phyloP scores from a whole-genome alignment of 192 early-diverging fungal species.

The Coemansia guatemalensis region DNA sequence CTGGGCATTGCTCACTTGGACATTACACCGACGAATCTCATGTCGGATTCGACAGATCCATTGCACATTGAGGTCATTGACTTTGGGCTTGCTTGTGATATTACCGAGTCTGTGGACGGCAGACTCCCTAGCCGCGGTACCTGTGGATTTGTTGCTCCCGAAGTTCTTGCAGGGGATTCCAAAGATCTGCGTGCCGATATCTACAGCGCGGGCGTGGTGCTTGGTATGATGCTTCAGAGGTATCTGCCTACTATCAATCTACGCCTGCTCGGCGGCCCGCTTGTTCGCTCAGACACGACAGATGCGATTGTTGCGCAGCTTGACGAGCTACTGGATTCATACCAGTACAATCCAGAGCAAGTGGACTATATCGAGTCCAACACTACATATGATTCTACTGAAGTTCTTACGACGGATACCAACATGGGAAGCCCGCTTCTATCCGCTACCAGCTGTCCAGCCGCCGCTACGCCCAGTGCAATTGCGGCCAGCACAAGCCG shows the following conservation, averaged over 20 bases:
- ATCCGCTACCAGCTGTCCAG: conserved; percentile 6
- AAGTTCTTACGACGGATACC: not conserved
- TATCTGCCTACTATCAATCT: conserved; percentile 64
- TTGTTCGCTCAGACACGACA: conserved; percentile 67
- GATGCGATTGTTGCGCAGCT: conserved; percentile 56
- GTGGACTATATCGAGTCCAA: conserved; percentile 34
- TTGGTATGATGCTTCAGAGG: conserved; percentile 74
- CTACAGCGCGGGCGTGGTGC: conserved; percentile 66
- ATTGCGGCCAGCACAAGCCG: not conserved
- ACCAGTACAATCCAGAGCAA: conserved; percentile 31
- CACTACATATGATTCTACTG: conserved; percentile 11
- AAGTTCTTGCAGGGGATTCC: conserved; percentile 48
- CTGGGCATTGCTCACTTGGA: conserved; percentile 68
- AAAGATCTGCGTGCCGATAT: conserved; percentile 59
- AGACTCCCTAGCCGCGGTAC: conserved; percentile 67
- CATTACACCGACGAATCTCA: conserved; percentile 64
- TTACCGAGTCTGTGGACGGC: conserved; percentile 16
- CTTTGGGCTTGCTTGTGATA: conserved; percentile 68
- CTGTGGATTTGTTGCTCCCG: conserved; percentile 72
- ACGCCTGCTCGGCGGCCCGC: conserved; percentile 67
- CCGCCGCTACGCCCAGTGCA: not conserved
- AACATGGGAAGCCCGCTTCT: not conserved
- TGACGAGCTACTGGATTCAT: conserved; percentile 55
- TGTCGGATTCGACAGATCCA: conserved; percentile 55
- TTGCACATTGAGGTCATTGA: conserved; percentile 67